Conservation (phyloP, 768 basidiomycete genomes). For the Mycena vitilis region DNA sequence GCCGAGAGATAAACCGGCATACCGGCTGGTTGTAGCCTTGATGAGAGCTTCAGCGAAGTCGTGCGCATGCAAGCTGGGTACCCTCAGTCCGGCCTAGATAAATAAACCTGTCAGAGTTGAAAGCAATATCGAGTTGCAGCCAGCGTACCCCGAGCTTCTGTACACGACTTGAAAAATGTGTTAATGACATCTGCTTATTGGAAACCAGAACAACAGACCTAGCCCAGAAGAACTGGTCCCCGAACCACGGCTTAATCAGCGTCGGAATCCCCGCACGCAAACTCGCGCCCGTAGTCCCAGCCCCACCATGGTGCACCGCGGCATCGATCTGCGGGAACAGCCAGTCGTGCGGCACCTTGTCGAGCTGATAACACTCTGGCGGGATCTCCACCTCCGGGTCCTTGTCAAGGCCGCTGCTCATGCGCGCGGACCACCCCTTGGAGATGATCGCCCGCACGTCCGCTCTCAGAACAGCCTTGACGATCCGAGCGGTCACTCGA, state of each 20-base stretch:
- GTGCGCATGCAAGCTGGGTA: slow-evolving; percentile 57
- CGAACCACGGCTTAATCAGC: slow-evolving; percentile 78
- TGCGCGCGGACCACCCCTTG: slow-evolving; percentile 74
- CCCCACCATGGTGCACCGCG: slow-evolving; percentile 57
- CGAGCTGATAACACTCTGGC: slow-evolving; percentile 64
- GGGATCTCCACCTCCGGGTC: slow-evolving; percentile 60
- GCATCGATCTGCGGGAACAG: slow-evolving; percentile 71
- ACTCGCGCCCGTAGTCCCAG: slow-evolving; percentile 78
- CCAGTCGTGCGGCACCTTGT: slow-evolving; percentile 78
- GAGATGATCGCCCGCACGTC: slow-evolving; percentile 75
- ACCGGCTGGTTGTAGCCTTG: slow-evolving; percentile 66
- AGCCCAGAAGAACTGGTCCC: slow-evolving; percentile 77
- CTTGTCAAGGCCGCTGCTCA: slow-evolving; percentile 53
- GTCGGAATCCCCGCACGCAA: slow-evolving; percentile 71
- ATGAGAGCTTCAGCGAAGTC: slow-evolving; percentile 67
- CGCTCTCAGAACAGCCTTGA: slow-evolving; percentile 72
- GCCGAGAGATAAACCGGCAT: slow-evolving; percentile 30
- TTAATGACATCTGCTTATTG: too few relatives aligned
- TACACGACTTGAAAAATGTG: slow-evolving; percentile 45
- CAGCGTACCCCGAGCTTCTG: slow-evolving; percentile 67
- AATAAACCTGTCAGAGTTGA: background rate
- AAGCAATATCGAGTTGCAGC: background rate
- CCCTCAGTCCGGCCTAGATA: slow-evolving; percentile 61
- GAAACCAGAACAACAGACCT: slow-evolving; percentile 9
- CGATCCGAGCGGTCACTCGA: slow-evolving; percentile 63